These are phyloP conservation scores for Penicillium sclerotiorum DNA, from an alignment of 2,329 filamentous ascomycete genomes.

Conservation along the genomic window DNA sequence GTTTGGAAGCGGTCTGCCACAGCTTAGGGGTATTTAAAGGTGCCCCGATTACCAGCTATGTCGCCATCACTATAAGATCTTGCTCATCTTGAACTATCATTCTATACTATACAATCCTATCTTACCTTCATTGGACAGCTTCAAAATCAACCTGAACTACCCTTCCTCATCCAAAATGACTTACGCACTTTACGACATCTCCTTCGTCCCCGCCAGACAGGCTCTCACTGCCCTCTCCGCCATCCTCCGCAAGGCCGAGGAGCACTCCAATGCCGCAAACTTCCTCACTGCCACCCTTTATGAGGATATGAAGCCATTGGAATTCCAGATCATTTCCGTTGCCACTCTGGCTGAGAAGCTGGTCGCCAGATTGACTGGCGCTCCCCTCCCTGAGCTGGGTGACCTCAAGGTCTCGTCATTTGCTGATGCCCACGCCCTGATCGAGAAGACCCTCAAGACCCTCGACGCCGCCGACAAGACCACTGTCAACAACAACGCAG, in stretches of 20 bases:
- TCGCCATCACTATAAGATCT: constrained; percentile 3
- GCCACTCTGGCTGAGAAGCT: neutral
- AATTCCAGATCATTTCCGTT: neutral
- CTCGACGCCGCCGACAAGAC: constrained; percentile 1
- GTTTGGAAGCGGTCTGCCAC: neutral
- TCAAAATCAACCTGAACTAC: neutral
- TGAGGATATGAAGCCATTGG: constrained; percentile 9
- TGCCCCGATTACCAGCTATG: neutral
- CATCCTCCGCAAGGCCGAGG: constrained; percentile 4
- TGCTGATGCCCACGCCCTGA: neutral
- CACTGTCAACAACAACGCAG: neutral
- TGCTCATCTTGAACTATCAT: constrained; percentile 9
- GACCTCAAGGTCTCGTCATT: neutral
- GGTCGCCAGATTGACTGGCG: neutral
- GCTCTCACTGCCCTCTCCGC: constrained; percentile 1
- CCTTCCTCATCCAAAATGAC: neutral
- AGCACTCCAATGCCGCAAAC: constrained; percentile 1
- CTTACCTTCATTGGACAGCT: no score
- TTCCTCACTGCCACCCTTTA: neutral
- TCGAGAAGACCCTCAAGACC: constrained; percentile 1
- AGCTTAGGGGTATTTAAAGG: constrained; percentile 1
- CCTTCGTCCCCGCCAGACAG: neutral
- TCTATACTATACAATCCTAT: no score
- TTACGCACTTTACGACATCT: constrained; percentile 4
- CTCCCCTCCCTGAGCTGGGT: neutral